Conservation (phyloP, 495 filamentous ascomycete species). For the Lepraria neglecta region DNA sequence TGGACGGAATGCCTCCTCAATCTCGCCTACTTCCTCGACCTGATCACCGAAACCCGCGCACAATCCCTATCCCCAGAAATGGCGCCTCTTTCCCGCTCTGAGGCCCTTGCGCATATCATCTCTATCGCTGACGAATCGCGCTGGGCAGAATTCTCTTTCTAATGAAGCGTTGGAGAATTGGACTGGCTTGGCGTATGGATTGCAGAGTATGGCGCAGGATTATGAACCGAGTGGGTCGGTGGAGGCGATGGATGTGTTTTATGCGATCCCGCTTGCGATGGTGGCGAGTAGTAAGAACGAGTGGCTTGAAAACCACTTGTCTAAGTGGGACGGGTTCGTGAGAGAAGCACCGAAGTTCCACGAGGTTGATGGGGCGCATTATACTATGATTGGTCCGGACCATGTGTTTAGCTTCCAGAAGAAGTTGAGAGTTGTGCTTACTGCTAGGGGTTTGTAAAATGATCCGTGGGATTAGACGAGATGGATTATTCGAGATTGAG, state of each 20-base stretch:
- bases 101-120: conserved; percentile 32
- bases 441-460: conserved; percentile 1
- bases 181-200: conserved; percentile 36
- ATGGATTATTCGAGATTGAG: neutral
- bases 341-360: conserved; percentile 11
- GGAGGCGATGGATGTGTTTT: conserved; percentile 45
- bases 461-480: neutral
- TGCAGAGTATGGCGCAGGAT: conserved; percentile 43
- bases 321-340: conserved; percentile 43
- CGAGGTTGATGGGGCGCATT: conserved; percentile 16
- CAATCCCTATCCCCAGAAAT: conserved; percentile 25
- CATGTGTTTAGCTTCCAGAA: conserved; percentile 8
- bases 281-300: conserved; percentile 38
- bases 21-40: conserved; percentile 43
- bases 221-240: conserved; percentile 47
- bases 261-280: conserved; percentile 37
- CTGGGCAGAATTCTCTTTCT: conserved; percentile 36
- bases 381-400: conserved; percentile 17
- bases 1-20: conserved; percentile 44
- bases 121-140: conserved; percentile 28
- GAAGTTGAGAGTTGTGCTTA: conserved; percentile 7
- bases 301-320: conserved; percentile 40
- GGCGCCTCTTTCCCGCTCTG: conserved; percentile 18
- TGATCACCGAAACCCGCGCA: conserved; percentile 38
- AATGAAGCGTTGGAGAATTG: conserved; percentile 33